Evolutionary conservation across 2,329 filamentous ascomycete genomes (phyloP).

Genomic region (Fusarium sp.): DNA sequence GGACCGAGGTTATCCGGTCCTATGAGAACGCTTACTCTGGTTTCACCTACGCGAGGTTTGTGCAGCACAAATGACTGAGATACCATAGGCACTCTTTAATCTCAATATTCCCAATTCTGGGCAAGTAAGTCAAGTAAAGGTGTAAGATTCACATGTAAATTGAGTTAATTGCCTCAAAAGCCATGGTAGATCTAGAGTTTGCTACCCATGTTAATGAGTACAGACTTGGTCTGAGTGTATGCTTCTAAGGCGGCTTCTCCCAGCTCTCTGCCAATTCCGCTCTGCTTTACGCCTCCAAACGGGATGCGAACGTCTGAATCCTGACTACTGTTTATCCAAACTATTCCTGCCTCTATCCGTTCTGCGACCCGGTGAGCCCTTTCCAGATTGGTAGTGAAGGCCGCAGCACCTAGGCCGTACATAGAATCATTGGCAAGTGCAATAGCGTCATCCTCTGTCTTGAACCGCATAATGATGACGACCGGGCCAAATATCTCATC

Average conservation of each 20-base stretch:
- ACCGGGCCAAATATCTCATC: constrained; percentile 58
- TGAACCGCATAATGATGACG: constrained; percentile 51
- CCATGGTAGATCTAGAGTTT: constrained; percentile 34
- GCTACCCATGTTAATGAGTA: constrained; percentile 53
- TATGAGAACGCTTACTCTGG: too few relatives aligned
- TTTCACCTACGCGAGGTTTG: too few relatives aligned
- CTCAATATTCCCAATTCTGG: too few relatives aligned
- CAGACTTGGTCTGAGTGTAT: constrained; percentile 59
- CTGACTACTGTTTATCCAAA: constrained; percentile 59
- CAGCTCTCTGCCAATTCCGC: constrained; percentile 69
- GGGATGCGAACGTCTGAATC: constrained; percentile 74
- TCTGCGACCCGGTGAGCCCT: constrained; percentile 60
- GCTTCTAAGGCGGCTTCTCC: constrained; percentile 61
- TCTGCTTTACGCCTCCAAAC: constrained; percentile 76
- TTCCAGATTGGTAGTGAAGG: constrained; percentile 70
- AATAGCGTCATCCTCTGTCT: constrained; percentile 55
- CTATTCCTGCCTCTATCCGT: constrained; percentile 69
- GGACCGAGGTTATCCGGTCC: too few relatives aligned
- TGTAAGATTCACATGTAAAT: too few relatives aligned
- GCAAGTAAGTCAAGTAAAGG: too few relatives aligned
- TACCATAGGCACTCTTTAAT: too few relatives aligned
- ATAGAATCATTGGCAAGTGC: constrained; percentile 60
- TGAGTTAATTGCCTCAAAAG: too few relatives aligned
- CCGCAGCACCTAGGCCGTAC: constrained; percentile 69
- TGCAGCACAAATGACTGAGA: too few relatives aligned